These are phyloP conservation scores for Candida ficus DNA, from an alignment of 805 yeast species.

Conservation along the genomic window DNA sequence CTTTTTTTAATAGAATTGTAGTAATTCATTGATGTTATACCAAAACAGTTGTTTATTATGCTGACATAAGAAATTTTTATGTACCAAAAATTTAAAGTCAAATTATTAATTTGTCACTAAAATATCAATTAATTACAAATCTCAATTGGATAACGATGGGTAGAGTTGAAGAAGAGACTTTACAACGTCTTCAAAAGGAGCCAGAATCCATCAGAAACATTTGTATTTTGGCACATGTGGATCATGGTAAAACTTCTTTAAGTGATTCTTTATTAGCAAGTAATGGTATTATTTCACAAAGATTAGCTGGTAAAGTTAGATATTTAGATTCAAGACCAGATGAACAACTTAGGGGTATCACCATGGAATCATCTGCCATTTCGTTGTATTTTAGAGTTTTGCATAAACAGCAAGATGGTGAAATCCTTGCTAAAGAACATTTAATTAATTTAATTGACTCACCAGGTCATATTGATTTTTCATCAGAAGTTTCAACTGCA, in stretches of 20 bases:
- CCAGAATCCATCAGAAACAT: constrained; percentile 77
- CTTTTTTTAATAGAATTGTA: not conserved
- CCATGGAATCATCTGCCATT: constrained; percentile 96
- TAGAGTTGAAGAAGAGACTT: constrained; percentile 60
- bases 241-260: constrained; percentile 95
- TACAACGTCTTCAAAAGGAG: constrained; percentile 62
- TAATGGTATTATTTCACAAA: constrained; percentile 91
- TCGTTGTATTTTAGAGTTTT: constrained; percentile 82
- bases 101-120: too few relatives aligned
- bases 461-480: constrained; percentile 98
- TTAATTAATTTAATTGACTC: constrained; percentile 91
- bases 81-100: too few relatives aligned
- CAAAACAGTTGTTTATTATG: too few relatives aligned
- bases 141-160: constrained; percentile 16
- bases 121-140: not conserved
- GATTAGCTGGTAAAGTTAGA: constrained; percentile 92
- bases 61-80: constrained; percentile 1
- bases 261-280: constrained; percentile 91
- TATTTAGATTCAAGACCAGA: constrained; percentile 92
- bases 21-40: not conserved
- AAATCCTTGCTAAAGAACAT: constrained; percentile 60
- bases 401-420: constrained; percentile 35
- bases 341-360: constrained; percentile 93
- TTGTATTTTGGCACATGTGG: constrained; percentile 96
- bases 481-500: constrained; percentile 94